Evolutionary conservation across 345 rosid genomes (phyloP).

Genomic region (Acer campestre): DNA sequence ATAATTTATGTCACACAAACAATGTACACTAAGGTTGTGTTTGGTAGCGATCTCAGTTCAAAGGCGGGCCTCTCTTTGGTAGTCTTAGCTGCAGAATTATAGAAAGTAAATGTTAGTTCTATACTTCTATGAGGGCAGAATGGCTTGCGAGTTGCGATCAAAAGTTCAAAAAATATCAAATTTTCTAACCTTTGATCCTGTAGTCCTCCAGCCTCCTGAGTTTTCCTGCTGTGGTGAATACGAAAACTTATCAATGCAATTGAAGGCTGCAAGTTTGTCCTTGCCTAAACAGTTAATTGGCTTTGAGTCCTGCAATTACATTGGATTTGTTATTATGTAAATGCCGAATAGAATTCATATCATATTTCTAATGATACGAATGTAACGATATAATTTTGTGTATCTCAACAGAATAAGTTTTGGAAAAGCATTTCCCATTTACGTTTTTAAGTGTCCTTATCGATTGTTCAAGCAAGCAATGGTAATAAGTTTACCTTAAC

Average conservation of each 20-base stretch:
- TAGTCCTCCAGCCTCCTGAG: conserved; percentile 82
- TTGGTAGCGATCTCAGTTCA: conserved; percentile 5
- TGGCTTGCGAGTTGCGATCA: background rate
- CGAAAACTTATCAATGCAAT: conserved; percentile 59
- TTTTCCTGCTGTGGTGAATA: conserved; percentile 46
- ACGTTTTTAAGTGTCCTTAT: background rate
- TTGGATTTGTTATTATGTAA: background rate
- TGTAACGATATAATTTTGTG: no score
- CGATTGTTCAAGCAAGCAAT: background rate
- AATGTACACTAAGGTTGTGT: background rate
- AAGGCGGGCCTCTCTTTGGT: conserved; percentile 43
- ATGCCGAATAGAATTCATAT: background rate
- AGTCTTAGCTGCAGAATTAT: conserved; percentile 55
- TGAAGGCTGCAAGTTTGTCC: conserved; percentile 41
- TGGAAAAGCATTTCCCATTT: background rate
- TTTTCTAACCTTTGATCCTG: conserved; percentile 67
- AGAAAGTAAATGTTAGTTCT: conserved; percentile 2
- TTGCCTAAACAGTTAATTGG: conserved; percentile 16
- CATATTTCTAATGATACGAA: background rate
- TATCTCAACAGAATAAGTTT: background rate
- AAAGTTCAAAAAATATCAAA: background rate
- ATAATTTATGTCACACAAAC: background rate
- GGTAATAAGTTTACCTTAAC: conserved; percentile 38
- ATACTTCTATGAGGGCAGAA: conserved; percentile 4
- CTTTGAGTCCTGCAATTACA: conserved; percentile 38